Evolutionary conservation across 1,284 basidiomycete genomes (phyloP), one percentile per base, ranked within the genome.

Genomic region (Cutaneotrichosporon sp.): DNA sequence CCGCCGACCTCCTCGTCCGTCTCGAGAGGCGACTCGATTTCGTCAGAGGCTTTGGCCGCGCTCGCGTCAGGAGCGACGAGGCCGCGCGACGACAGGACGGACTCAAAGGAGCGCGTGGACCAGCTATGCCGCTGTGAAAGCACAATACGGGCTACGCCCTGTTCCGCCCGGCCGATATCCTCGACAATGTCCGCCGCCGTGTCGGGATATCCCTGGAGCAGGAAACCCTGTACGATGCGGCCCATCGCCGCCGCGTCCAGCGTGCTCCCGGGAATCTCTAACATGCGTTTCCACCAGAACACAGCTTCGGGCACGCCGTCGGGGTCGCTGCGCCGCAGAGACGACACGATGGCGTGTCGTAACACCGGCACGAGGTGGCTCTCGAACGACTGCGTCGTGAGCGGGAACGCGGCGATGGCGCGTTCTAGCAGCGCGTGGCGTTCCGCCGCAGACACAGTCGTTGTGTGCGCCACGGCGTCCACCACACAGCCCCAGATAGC

Each of bases 261-360:
- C 26, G 26, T 30, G 26, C 26, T 10, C 10, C 26, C 26, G 7
- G 26, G 26, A 5, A 30, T 30, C 10, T 30, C 26, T 7, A 10
- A 5, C 26, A 30, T 30, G 10, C 26, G 26, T 30, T 30, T 30
- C 40, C 45, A 53, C 46, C 46, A 42, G 35, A 43, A 43, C 30
- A 53, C 17, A 8, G 46, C 51, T 10, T 53, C 51, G 18, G 51
- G 41, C 1, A 48, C 23, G 23, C 51, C 51, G 8, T 39, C 38
- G n/a, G 30, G 30, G 33, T 45, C 38, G 14, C 18, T 34, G 33
- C 46, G 42, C 5, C 22, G 15, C 15, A 43, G 18, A 3, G 10
- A 5, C 34, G 22, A 5, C 26, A 26, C 23, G 18, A 22, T 18
- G 4, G 26, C n/a, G 14, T 9, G 7, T 15, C 33, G 39, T 4